phyloP scores from a whole-genome alignment of 768 basidiomycete species.

The Phanerochaete sordida region DNA sequence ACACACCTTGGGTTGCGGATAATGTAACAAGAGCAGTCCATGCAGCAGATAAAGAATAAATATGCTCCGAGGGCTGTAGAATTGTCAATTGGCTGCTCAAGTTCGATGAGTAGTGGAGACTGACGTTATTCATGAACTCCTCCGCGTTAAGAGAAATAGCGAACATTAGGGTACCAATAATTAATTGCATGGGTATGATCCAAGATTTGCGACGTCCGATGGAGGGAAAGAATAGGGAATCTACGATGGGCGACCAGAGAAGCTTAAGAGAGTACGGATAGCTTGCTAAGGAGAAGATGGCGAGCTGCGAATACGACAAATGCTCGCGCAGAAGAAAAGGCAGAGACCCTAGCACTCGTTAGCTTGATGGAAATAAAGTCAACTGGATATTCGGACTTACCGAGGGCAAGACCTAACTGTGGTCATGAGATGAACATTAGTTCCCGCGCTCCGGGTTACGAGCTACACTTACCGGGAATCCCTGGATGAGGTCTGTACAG shows the following conservation, averaged over 20 bases:
- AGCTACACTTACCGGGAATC: constrained; percentile 25
- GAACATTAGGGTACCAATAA: constrained; percentile 82
- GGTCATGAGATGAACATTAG: background rate
- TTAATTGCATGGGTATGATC: constrained; percentile 96
- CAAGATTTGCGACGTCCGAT: constrained; percentile 96
- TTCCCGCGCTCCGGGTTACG: background rate
- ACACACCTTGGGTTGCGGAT: constrained; percentile 92
- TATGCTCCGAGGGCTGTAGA: constrained; percentile 75
- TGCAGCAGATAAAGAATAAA: constrained; percentile 71
- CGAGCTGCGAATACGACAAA: constrained; percentile 95
- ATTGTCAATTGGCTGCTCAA: constrained; percentile 5
- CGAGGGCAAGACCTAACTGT: constrained; percentile 90
- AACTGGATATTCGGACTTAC: no score
- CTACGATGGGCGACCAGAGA: constrained; percentile 96
- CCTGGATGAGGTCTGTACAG: constrained; percentile 53
- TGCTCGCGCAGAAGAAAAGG: constrained; percentile 95
- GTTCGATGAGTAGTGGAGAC: constrained; percentile 12
- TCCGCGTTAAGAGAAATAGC: constrained; percentile 74
- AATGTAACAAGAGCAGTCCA: constrained; percentile 92
- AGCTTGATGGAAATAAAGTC: no score
- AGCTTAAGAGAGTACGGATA: constrained; percentile 97
- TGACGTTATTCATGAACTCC: constrained; percentile 73
- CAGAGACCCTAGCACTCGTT: constrained; percentile 66
- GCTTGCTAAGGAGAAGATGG: constrained; percentile 86
- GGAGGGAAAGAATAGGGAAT: constrained; percentile 78